Percentiles rank a stretch among this genome's conserved stretches.
phyloP scores from a whole-genome alignment of 257 asterid species.

The Thymus mandschuricus region DNA sequence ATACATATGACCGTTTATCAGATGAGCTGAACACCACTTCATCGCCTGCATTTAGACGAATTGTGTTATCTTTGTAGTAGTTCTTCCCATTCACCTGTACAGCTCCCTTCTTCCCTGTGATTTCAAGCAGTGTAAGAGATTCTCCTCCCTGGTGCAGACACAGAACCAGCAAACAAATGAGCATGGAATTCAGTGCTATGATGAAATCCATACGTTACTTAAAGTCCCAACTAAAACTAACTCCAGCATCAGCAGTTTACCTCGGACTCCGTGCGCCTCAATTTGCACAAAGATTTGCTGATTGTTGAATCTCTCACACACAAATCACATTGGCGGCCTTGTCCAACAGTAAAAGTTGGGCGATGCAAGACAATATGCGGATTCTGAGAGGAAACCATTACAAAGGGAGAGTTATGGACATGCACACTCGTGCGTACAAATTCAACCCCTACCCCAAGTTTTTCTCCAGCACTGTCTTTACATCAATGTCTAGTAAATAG shows the following conservation, averaged over 20 bases:
- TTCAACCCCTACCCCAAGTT: neutral
- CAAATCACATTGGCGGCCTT: constrained; percentile 69
- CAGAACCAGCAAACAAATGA: constrained; percentile 33
- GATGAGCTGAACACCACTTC: constrained; percentile 79
- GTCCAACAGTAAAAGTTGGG: constrained; percentile 57
- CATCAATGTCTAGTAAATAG: neutral
- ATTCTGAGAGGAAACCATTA: constrained; percentile 53
- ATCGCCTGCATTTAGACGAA: constrained; percentile 77
- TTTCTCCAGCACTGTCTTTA: neutral
- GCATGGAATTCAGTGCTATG: constrained; percentile 16
- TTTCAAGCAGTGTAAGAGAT: constrained; percentile 66
- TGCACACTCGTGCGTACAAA: neutral
- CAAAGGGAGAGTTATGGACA: constrained; percentile 15
- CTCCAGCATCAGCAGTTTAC: constrained; percentile 38
- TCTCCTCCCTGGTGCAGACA: constrained; percentile 60
- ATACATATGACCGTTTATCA: constrained; percentile 82
- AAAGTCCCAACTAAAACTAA: constrained; percentile 20
- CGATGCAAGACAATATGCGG: constrained; percentile 71
- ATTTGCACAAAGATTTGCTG: constrained; percentile 73
- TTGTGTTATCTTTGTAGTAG: constrained; percentile 65
- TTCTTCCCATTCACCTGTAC: constrained; percentile 82
- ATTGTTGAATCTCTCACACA: constrained; percentile 70
- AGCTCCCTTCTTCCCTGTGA: constrained; percentile 75
- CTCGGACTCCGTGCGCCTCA: constrained; percentile 76
- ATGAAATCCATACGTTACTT: neutral